phyloP scores from a whole-genome alignment of 2,329 filamentous ascomycete species.

The Claviceps sorghi region DNA sequence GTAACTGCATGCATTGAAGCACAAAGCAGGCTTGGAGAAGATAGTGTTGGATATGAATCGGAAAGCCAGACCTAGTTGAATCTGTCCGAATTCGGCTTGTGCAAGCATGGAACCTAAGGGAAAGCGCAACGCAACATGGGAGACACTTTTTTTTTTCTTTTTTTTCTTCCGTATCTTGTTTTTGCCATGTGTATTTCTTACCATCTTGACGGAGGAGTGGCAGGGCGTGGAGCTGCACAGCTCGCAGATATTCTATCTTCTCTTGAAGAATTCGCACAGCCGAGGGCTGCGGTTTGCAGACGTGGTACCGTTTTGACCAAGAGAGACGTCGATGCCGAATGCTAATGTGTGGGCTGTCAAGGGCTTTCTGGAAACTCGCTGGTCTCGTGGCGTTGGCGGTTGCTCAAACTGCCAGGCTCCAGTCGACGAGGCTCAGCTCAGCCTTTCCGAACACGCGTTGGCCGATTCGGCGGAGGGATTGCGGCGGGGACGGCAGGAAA shows the following conservation, averaged over 20 bases:
- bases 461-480: slow-evolving; percentile 1
- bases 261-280: slow-evolving; percentile 3
- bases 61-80: background rate
- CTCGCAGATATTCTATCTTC: background rate
- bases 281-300: slow-evolving; percentile 1
- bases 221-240: slow-evolving; percentile 4
- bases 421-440: slow-evolving; percentile 2
- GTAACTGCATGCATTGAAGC: background rate
- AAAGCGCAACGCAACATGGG: slow-evolving; percentile 2
- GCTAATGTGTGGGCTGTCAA: background rate
- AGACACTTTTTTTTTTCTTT: background rate
- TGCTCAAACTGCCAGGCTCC: background rate
- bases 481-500: slow-evolving; percentile 3
- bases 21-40: background rate
- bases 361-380: background rate
- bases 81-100: background rate
- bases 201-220: slow-evolving; percentile 6
- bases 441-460: slow-evolving; percentile 3
- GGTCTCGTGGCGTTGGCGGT: background rate
- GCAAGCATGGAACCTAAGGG: background rate
- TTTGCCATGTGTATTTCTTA: slow-evolving; percentile 1
- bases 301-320: background rate
- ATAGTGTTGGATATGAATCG: background rate
- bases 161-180: background rate
- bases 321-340: background rate